Percentiles rank a stretch among this genome's conserved stretches.
Evolutionary conservation across 768 basidiomycete species (phyloP).

Genomic region (Hirschioporus abietinus): DNA sequence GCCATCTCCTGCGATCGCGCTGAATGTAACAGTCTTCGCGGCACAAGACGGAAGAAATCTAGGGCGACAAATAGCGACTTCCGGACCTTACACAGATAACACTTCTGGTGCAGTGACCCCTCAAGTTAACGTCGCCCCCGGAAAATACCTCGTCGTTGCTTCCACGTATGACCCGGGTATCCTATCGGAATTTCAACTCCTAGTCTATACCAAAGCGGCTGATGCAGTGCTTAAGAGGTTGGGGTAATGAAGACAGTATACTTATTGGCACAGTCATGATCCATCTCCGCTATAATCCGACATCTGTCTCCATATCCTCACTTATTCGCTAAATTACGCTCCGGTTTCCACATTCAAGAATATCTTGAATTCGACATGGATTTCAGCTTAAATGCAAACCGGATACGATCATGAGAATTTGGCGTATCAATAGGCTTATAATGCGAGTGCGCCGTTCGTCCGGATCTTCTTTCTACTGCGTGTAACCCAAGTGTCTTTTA

Average conservation of each 20-base stretch:
- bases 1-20: conserved; percentile 35
- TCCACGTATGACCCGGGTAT: conserved; percentile 66
- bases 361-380: no score
- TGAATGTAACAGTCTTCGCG: conserved; percentile 59
- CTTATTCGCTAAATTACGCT: no score
- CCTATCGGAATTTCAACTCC: conserved; percentile 50
- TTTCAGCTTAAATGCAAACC: no score
- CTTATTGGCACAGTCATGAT: no score
- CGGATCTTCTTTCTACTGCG: no score
- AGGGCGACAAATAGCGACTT: conserved; percentile 51
- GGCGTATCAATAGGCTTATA: no score
- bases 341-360: no score
- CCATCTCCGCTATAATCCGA: not conserved
- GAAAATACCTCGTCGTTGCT: conserved; percentile 68
- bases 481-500: no score
- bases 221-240: conserved; percentile 1
- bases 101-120: conserved; percentile 67
- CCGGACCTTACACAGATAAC: conserved; percentile 75
- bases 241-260: not conserved
- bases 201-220: conserved; percentile 40
- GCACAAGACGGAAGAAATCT: conserved; percentile 25
- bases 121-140: conserved; percentile 43
- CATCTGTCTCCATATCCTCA: no score
- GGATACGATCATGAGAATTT: no score
- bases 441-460: no score